Evolutionary conservation across 2,329 filamentous ascomycete genomes (phyloP), one percentile per base, ranked within the genome.

Genomic region (Aspergillus japonicus): DNA sequence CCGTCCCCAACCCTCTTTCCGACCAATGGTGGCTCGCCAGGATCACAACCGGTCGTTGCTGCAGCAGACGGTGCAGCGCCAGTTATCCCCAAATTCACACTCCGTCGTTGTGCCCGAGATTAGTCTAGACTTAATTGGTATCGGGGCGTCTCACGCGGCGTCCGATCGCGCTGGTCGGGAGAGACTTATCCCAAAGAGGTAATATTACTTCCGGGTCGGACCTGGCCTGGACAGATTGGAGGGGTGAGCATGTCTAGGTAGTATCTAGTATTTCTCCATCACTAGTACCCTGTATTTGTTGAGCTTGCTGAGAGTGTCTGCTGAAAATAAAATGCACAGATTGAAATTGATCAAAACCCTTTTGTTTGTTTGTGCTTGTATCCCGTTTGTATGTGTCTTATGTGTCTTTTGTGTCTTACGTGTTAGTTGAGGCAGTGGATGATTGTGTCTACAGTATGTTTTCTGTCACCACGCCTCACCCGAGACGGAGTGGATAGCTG

Each of bases 141-240:
- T 55, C 21, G 53, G 42, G 42, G 57, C 51, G 61, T 51, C 57
- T 62, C 56, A 54, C 51, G 26, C 26, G 26, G 26, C 26, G 49
- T 59, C 57, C 39, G 56, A 56, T 59, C 56, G 21, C 49, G 56
- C 26, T 55, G 42, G 42, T 31, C 26, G 42, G 53, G 53, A 42
- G 53, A 26, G 44, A 47, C 53, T 26, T 47, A 29, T 31, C 58
- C 44, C 42, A 57, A 62, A 57, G 29, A 49, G 59, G 56, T 56
- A 53, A 61, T 61, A 61, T 61, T 58, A 61, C 51, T 31, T 19
- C 48, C 24, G n/a, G 39, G 21, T 14, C 24, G 24, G n/a, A 29
- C 8, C 26, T 29, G 26, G 26, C 26, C 26, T 29, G 26, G 26
- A 29, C 26, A 29, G 26, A 29, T 29, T 26, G 26, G 26, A 29